Base-by-base conservation (phyloP, 129 eudicot genomes). In the Arctium minus region DNA sequence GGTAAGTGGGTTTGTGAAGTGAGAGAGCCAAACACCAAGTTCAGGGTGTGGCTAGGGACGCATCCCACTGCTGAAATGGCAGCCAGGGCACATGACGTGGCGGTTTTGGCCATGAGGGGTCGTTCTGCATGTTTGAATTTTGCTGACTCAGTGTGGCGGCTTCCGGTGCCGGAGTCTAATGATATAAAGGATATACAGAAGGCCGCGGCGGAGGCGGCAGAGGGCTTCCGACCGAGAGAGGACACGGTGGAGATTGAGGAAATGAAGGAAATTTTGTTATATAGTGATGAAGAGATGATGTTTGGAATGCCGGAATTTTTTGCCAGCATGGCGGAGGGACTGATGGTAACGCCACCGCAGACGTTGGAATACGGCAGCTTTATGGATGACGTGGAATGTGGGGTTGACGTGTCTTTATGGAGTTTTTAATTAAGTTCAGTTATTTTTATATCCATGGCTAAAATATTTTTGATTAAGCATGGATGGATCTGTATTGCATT, bases 191-290 rank as follows among this genome's bases (percentile, higher is more conserved):
- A 44, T 9, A 44, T 44, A 7, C 50, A 44, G 85, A 82, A 72
- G 74, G 88, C 94, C 7, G 94, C 94, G 0, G 90, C 92, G 1
- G 87, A 88, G 83, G 94, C 94, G 2, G 94, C 94, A 0, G 90
- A 88, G 85, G 88, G 80, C 1, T 90, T 90, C 67, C 79, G 87
- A 31, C 80, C 92, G 36, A 33, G 36, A 0, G 36, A 33, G 36
- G 3, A 2, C 3, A 2, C 36, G 3, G 36, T 33, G 32, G 76
- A 62, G 42, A 68, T 32, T 11, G 70, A 3, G 30, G 71, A 2
- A 30, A 83, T 12, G 2, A 29, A 11, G 29, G 64, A 82, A 29
- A 50, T 75, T n/a, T 74, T 27, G 33, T 42, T 35, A 3, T 84
- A 65, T 35, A 76, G 80, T 50, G 94, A 90, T 35, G 94, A 90